These are phyloP conservation scores for Coemansia sp. DNA, from an alignment of 192 early-diverging fungal genomes.

Conservation along the genomic window DNA sequence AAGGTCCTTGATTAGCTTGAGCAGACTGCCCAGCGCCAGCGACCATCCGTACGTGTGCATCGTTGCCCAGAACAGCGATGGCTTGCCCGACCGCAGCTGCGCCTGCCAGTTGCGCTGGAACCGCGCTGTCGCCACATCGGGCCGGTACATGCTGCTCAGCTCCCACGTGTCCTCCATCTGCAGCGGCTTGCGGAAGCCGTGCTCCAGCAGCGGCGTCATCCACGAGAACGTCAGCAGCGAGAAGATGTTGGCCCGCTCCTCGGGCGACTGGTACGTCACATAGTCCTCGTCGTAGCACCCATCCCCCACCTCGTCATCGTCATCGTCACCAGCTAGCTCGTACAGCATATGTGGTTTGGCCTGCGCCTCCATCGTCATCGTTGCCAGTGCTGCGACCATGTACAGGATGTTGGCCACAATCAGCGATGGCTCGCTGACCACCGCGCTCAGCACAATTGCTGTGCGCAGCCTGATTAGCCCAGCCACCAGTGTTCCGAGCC, in stretches of 20 bases:
- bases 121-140: constrained; percentile 60
- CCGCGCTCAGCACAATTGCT: constrained; percentile 15
- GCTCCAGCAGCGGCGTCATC: constrained; percentile 85
- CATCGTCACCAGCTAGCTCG: constrained; percentile 27
- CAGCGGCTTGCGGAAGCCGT: constrained; percentile 74
- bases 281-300: neutral
- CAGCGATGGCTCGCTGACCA: constrained; percentile 1
- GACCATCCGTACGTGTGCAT: constrained; percentile 67
- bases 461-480: constrained; percentile 45
- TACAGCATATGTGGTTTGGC: constrained; percentile 36
- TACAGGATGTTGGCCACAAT: constrained; percentile 23
- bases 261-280: constrained; percentile 56
- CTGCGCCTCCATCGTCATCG: constrained; percentile 37
- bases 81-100: constrained; percentile 61
- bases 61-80: constrained; percentile 72
- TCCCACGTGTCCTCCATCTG: constrained; percentile 79
- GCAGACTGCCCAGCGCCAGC: constrained; percentile 73
- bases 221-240: constrained; percentile 82
- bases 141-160: constrained; percentile 63
- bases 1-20: constrained; percentile 80
- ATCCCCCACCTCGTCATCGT: constrained; percentile 5
- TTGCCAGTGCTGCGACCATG: constrained; percentile 29
- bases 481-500: constrained; percentile 37
- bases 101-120: constrained; percentile 80
- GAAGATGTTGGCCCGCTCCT: constrained; percentile 81